Base-by-base conservation (phyloP, 805 yeast species). In the Schwanniomyces pseudopolymorphus region DNA sequence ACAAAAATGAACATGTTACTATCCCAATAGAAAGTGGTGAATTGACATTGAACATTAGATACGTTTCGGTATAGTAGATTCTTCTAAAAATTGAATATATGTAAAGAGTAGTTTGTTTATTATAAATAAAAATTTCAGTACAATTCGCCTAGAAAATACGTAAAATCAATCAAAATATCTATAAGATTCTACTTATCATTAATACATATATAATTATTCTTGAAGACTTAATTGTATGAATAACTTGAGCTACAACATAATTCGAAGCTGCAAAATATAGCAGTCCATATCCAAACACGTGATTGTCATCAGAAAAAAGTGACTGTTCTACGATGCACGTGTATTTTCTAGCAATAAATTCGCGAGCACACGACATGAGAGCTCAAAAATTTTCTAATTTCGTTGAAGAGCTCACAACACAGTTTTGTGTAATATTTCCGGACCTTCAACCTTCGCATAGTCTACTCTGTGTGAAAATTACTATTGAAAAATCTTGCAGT, bases 1-100 rank as follows among this genome's bases (percentile, higher is more conserved):
- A 79, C 51, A 70, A 64, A 26, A 62, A 66, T 17, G 77, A 77
- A 17, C 75, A 76, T 38, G 47, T 80, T 21, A 44, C 52, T 11
- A 49, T 70, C 35, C 54, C 60, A 0, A 52, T 77, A 47, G 72
- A 68, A 5, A 59, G 59, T 19, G 82, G 81, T 20, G 52, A 55
- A 22, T 70, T 81, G 53, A 54, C 60, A 41, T 73, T 80, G 13
- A 72, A 70, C 54, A 52, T 72, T 46, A 63, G 58, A 40, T 70
- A 66, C 43, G 53, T 57, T 40, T 22, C 54, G 26, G 26, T 41
- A 27, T n/a, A 40, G 10, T 17, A 19, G 25, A 8, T 36, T 5
- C 20, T 21, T 21, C 7, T 20, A 19, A 35, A 10, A 26, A 22
- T 22, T 49, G 17, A 45, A 19, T 4, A n/a, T 14, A 43, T 36